Conservation (phyloP, 306 rosid species). For the Quercus ilex region DNA sequence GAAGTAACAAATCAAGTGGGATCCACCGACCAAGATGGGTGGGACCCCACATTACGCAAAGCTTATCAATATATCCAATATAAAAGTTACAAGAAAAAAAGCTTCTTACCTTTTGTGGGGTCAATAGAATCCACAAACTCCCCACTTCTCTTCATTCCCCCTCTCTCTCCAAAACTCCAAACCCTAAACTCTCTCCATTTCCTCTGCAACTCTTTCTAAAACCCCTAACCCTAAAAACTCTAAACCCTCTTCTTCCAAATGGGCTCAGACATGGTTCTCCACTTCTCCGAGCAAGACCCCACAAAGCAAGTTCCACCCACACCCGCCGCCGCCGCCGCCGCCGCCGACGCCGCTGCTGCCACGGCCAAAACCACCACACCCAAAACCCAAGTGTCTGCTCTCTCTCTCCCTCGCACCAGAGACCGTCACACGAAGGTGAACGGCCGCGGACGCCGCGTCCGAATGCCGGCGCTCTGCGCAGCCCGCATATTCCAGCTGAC, state of each 20-base stretch:
- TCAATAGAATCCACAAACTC: constrained; percentile 34
- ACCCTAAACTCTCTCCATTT: not conserved
- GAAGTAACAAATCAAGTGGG: too few species aligned
- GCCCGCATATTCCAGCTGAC: constrained; percentile 91
- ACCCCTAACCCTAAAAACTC: not conserved
- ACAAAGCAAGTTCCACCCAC: constrained; percentile 9
- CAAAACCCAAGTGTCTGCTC: constrained; percentile 8
- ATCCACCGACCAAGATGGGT: too few species aligned
- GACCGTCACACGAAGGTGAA: constrained; percentile 96
- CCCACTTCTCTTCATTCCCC: not conserved
- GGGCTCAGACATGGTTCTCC: constrained; percentile 50
- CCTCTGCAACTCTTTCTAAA: constrained; percentile 5
- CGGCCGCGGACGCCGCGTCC: constrained; percentile 90
- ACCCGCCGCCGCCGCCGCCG: constrained; percentile 11
- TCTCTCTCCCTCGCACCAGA: constrained; percentile 30
- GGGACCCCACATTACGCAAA: not conserved
- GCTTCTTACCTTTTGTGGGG: constrained; percentile 38
- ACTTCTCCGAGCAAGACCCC: constrained; percentile 28
- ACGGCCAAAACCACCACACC: constrained; percentile 8
- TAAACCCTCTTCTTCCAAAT: not conserved
- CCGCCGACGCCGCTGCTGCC: not conserved
- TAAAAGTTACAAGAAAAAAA: not conserved
- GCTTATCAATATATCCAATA: too few species aligned
- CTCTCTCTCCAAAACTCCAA: constrained; percentile 48
- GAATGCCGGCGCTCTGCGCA: constrained; percentile 96